Evolutionary conservation across 116 monocot species (phyloP).

Genomic region (Zostera marina): DNA sequence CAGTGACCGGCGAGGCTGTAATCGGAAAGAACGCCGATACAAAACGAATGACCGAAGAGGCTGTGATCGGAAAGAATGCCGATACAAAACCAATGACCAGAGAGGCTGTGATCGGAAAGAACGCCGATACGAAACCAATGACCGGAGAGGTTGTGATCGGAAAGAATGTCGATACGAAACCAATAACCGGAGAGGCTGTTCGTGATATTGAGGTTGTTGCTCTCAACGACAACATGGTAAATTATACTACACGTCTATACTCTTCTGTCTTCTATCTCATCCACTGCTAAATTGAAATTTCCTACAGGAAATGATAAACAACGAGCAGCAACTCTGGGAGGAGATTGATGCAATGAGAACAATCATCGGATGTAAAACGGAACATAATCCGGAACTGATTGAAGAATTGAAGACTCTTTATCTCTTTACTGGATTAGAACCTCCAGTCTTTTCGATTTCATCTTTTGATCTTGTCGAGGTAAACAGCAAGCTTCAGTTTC

Average conservation of each 20-base stretch:
- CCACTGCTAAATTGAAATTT: background rate
- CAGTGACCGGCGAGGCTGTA: no score
- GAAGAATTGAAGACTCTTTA: constrained; percentile 33
- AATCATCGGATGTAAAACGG: constrained; percentile 26
- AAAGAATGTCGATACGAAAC: background rate
- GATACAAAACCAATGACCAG: background rate
- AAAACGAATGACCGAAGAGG: no score
- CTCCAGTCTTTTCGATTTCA: constrained; percentile 12
- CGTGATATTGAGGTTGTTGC: constrained; percentile 3
- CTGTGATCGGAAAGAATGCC: background rate
- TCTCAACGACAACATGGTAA: background rate
- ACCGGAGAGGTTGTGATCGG: no score
- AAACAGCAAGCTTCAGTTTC: constrained; percentile 19
- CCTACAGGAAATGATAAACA: constrained; percentile 8
- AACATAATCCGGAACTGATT: constrained; percentile 1
- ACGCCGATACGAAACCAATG: no score
- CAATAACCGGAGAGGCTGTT: background rate
- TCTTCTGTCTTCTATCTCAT: background rate
- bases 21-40: no score
- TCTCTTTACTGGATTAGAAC: constrained; percentile 37
- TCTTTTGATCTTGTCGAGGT: constrained; percentile 19
- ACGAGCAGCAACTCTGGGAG: constrained; percentile 29
- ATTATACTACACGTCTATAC: no score
- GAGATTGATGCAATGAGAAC: constrained; percentile 25
- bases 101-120: no score